Evolutionary conservation across 495 filamentous ascomycete genomes (phyloP).

Genomic region (Zalerion maritima): DNA sequence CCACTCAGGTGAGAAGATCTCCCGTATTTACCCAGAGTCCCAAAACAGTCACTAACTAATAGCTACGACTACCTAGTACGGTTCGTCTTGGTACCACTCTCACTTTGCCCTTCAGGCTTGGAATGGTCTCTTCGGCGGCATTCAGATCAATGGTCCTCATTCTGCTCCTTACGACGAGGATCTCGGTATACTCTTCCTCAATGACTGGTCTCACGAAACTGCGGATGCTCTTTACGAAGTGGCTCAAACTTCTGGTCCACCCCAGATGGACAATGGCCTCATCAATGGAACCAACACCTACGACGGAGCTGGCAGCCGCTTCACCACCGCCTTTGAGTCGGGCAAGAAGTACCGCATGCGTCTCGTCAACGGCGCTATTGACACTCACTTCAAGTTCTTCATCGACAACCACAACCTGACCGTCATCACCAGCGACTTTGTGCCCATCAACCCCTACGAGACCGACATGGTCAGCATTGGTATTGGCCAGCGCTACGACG

Average conservation of each 20-base stretch:
- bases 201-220: constrained; percentile 32
- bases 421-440: constrained; percentile 32
- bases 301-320: constrained; percentile 20
- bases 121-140: constrained; percentile 33
- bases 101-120: constrained; percentile 43
- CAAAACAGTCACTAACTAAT: constrained; percentile 12
- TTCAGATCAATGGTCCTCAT: constrained; percentile 34
- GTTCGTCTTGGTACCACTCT: constrained; percentile 48
- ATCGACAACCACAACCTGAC: constrained; percentile 37
- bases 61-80: constrained; percentile 32
- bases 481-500: constrained; percentile 56
- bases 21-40: background rate
- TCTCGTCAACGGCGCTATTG: constrained; percentile 39
- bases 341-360: constrained; percentile 36
- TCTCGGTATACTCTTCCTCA: constrained; percentile 31
- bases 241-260: constrained; percentile 24
- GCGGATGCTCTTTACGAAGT: constrained; percentile 19
- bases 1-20: constrained; percentile 15
- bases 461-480: constrained; percentile 33
- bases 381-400: constrained; percentile 31
- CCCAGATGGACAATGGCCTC: constrained; percentile 28
- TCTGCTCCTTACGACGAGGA: constrained; percentile 38
- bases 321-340: constrained; percentile 23
- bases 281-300: constrained; percentile 38
- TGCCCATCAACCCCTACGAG: constrained; percentile 32